Base-by-base conservation (phyloP, 2,329 filamentous ascomycete species). In the Colletotrichum endophyticum region DNA sequence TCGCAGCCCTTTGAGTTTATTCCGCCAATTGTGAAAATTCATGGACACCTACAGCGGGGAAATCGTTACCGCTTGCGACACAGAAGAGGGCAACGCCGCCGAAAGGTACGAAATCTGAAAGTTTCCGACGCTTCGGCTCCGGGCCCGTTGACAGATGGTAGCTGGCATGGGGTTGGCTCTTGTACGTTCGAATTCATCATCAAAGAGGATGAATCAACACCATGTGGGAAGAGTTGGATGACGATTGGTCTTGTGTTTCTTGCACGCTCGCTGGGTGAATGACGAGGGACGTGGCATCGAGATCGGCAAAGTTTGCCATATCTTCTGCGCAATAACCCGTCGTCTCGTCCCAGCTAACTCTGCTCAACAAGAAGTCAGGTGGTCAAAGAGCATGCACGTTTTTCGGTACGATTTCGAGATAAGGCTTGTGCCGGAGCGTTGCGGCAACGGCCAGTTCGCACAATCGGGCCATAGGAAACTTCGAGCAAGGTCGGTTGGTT, bases 261-360 rank as follows among this genome's bases (percentile, higher is more conserved):
- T 22, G 25, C n/a, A 19, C 15, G 27, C 34, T 25, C 49, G 49
- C 30, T 15, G 32, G 44, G 22, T 66, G 39, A 28, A 67, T 39
- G 61, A 53, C 61, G 27, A 36, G n/a, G 19, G 27, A 66, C 25
- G 30, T 34, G 39, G 62, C 39, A 39, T 25, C 30, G 25, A 59
- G 64, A 73, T 74, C 27, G 30, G 71, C 74, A 76, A 59, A 76
- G 73, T 76, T 76, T 73, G 16, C 28, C 16, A 70, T 32, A 39
- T 28, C 59, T 66, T 27, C 49, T 53, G 66, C 63, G 73, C 64
- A 49, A 49, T 76, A 61, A 66, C 53, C 70, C 64, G 57, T 76
- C 74, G 74, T 74, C 74, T 74, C 66, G 64, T 66, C 49, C 59
- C 28, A 16, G 27, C 9, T 49, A 76, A 76, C 64, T 76, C 34